These are phyloP conservation scores for Sporothrix sp. DNA, from an alignment of 2,329 filamentous ascomycete genomes.

Conservation along the genomic window DNA sequence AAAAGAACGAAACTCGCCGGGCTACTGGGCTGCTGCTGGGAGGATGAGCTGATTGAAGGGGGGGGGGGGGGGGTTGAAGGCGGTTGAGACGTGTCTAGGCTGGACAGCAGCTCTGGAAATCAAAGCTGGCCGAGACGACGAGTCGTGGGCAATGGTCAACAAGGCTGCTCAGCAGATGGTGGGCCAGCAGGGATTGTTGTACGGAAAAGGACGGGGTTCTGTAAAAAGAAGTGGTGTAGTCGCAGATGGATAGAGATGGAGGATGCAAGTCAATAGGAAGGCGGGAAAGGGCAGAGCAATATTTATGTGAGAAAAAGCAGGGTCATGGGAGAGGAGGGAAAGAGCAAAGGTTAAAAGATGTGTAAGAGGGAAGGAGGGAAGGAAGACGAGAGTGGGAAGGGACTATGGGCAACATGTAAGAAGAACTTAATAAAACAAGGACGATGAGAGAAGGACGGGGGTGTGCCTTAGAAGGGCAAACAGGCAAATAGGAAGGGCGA, in stretches of 20 bases:
- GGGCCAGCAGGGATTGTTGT: too few species aligned
- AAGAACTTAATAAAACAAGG: conserved; percentile 5
- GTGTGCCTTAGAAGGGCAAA: conserved; percentile 17
- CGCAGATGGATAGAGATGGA: not conserved
- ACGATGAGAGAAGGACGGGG: conserved; percentile 8
- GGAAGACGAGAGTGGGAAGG: conserved; percentile 4
- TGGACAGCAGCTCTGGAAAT: not conserved
- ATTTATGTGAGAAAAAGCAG: not conserved
- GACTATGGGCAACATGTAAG: conserved; percentile 11
- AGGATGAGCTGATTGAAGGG: not conserved
- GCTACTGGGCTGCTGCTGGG: not conserved
- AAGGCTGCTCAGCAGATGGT: too few species aligned
- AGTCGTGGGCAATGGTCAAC: too few species aligned
- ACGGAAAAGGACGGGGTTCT: not conserved
- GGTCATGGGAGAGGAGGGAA: not conserved
- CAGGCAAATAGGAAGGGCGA: conserved; percentile 15
- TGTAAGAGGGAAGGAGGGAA: not conserved
- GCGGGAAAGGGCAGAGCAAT: not conserved
- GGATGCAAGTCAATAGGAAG: not conserved
- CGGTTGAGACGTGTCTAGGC: not conserved
- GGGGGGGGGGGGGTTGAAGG: not conserved
- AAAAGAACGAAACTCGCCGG: not conserved
- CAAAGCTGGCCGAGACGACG: too few species aligned
- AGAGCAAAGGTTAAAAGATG: not conserved
- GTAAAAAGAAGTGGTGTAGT: not conserved